Conservation (phyloP, 2,329 filamentous ascomycete genomes). For the Parasarocladium wereldwijsianum region DNA sequence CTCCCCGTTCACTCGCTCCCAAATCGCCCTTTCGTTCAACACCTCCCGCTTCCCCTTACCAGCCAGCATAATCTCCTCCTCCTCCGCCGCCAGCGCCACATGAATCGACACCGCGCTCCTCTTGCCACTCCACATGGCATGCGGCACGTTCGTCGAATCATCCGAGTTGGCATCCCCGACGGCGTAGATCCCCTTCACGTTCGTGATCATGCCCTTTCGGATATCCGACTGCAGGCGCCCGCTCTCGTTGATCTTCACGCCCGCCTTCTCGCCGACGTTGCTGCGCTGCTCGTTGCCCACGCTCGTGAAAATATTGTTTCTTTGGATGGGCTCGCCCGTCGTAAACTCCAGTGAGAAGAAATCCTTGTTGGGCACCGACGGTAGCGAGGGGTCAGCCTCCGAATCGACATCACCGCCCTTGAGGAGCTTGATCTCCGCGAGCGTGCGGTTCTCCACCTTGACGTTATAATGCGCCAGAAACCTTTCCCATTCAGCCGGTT, state of each 20-base stretch:
- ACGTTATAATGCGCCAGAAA: slow-evolving; percentile 36
- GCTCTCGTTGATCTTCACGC: slow-evolving; percentile 25
- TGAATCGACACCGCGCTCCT: slow-evolving; percentile 40
- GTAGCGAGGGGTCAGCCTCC: slow-evolving; percentile 23
- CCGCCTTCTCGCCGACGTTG: slow-evolving; percentile 27
- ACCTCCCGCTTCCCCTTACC: slow-evolving; percentile 14
- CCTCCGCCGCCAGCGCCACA: slow-evolving; percentile 27
- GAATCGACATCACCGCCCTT: slow-evolving; percentile 19
- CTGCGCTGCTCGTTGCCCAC: slow-evolving; percentile 33
- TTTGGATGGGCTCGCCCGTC: slow-evolving; percentile 26
- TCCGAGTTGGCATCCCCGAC: slow-evolving; percentile 46
- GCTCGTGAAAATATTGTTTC: slow-evolving; percentile 36
- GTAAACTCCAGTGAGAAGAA: slow-evolving; percentile 38
- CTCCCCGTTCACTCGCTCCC: slow-evolving; percentile 29
- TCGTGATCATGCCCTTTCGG: slow-evolving; percentile 31
- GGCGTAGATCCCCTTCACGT: slow-evolving; percentile 37
- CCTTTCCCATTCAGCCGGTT: slow-evolving; percentile 29
- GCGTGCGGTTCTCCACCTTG: slow-evolving; percentile 39
- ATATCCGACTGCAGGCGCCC: slow-evolving; percentile 27
- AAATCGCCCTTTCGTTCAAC: slow-evolving; percentile 24
- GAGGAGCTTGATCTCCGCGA: slow-evolving; percentile 31
- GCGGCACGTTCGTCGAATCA: slow-evolving; percentile 44
- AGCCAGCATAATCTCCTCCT: slow-evolving; percentile 16
- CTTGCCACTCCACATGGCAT: slow-evolving; percentile 46
- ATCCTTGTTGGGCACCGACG: slow-evolving; percentile 33